Evolutionary conservation across 139 green algal genomes (phyloP).

Genomic region (Spirogloea muscicola): DNA sequence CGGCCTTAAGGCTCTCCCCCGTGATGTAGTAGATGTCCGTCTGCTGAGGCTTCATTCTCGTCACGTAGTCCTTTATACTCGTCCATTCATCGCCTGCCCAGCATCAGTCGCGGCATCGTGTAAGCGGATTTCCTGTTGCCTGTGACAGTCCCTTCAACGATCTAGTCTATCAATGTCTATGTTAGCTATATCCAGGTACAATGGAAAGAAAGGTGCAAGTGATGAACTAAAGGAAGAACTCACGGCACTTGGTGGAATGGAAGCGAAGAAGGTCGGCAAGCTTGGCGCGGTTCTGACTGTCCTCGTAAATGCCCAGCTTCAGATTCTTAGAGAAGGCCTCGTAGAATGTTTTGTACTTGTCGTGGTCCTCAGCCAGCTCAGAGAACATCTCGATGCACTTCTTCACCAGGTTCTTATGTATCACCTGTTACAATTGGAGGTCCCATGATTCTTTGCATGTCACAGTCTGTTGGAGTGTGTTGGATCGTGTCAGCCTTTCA

Average conservation of each 20-base stretch:
- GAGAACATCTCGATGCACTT: conserved; percentile 95
- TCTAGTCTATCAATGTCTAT: too few species aligned
- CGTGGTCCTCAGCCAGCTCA: conserved; percentile 98
- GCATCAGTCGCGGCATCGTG: too few species aligned
- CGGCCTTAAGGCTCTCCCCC: conserved; percentile 87
- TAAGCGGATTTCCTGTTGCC: too few species aligned
- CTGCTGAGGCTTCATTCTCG: conserved; percentile 97
- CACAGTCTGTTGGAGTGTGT: too few species aligned
- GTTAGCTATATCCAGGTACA: too few species aligned
- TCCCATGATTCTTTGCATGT: too few species aligned
- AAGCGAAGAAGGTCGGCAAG: conserved; percentile 94
- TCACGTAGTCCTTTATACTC: conserved; percentile 97
- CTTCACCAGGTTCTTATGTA: conserved; percentile 99
- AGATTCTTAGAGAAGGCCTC: conserved; percentile 98
- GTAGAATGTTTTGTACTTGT: conserved; percentile 98
- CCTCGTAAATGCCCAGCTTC: conserved; percentile 94
- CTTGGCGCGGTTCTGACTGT: conserved; percentile 91
- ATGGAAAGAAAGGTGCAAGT: too few species aligned
- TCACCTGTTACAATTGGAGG: too few species aligned
- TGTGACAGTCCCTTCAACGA: too few species aligned
- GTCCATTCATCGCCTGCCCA: too few species aligned
- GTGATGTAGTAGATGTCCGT: conserved; percentile 99
- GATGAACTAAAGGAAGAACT: too few species aligned
- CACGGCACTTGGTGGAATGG: conserved; percentile 93
- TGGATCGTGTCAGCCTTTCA: too few species aligned